A percentile compares a stretch with the other conserved stretches of the same genome.
Evolutionary conservation across 768 basidiomycete species (phyloP).

Genomic region (Hericium coralloides): DNA sequence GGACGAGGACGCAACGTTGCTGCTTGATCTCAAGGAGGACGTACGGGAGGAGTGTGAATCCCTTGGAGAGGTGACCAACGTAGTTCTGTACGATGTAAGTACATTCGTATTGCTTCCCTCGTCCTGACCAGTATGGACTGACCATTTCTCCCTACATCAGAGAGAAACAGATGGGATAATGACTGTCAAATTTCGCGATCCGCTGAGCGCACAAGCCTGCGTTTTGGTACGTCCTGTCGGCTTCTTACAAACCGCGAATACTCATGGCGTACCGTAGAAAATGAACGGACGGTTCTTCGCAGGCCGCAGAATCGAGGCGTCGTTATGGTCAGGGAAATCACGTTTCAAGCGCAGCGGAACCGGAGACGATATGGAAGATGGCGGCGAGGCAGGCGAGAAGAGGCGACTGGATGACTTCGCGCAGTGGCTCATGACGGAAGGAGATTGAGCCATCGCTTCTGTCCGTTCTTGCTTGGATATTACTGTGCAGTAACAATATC

Average conservation of each 20-base stretch:
- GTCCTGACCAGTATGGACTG: neutral
- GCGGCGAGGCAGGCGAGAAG: slow-evolving; percentile 70
- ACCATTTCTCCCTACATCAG: slow-evolving; percentile 32
- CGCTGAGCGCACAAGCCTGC: slow-evolving; percentile 89
- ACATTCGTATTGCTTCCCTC: neutral
- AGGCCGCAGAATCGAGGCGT: slow-evolving; percentile 74
- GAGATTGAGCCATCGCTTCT: slow-evolving; percentile 35
- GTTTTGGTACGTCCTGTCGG: slow-evolving; percentile 49
- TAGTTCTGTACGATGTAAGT: slow-evolving; percentile 89
- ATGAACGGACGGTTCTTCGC: slow-evolving; percentile 93
- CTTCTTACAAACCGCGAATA: neutral
- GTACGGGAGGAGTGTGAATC: slow-evolving; percentile 88
- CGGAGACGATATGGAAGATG: slow-evolving; percentile 53
- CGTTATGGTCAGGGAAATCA: slow-evolving; percentile 74
- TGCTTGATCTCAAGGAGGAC: slow-evolving; percentile 93
- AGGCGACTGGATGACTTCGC: slow-evolving; percentile 84
- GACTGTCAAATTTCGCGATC: slow-evolving; percentile 93
- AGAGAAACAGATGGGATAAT: slow-evolving; percentile 90
- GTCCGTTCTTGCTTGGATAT: too few relatives aligned
- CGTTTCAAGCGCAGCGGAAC: slow-evolving; percentile 69
- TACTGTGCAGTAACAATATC: too few relatives aligned
- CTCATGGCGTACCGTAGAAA: slow-evolving; percentile 43
- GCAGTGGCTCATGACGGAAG: slow-evolving; percentile 77
- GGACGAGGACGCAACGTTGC: slow-evolving; percentile 72
- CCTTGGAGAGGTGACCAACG: slow-evolving; percentile 92